phyloP scores from a whole-genome alignment of 257 asterid genomes.

The Solanum megistacrolobum region DNA sequence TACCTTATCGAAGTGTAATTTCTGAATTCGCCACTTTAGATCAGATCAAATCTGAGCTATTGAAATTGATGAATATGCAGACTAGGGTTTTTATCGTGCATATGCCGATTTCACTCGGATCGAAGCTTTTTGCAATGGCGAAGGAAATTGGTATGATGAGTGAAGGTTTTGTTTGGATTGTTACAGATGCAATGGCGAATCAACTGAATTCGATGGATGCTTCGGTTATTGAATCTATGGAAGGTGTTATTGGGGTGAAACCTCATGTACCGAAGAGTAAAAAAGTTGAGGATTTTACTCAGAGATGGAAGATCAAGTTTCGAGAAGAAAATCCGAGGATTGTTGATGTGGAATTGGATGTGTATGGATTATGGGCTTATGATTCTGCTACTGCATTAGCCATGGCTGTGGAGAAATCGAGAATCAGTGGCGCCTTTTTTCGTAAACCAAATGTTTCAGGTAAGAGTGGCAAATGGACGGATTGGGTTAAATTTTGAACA shows the following conservation, averaged over 20 bases:
- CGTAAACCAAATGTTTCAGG: constrained; percentile 8
- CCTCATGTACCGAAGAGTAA: constrained; percentile 20
- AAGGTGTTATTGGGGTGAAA: constrained; percentile 44
- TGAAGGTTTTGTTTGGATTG: constrained; percentile 40
- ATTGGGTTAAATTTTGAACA: neutral
- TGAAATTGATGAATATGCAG: constrained; percentile 39
- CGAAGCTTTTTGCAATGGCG: constrained; percentile 22
- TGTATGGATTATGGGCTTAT: constrained; percentile 42
- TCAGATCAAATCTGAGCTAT: constrained; percentile 27
- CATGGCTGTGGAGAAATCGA: constrained; percentile 33
- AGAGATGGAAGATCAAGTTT: constrained; percentile 20
- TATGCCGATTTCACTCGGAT: constrained; percentile 18
- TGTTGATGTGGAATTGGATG: constrained; percentile 2
- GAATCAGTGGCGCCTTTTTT: neutral
- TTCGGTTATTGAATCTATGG: constrained; percentile 29
- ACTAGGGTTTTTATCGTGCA: constrained; percentile 47
- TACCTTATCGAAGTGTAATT: constrained; percentile 38
- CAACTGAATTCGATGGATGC: constrained; percentile 12
- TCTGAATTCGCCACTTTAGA: constrained; percentile 27
- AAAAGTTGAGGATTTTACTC: constrained; percentile 16
- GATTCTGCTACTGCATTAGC: constrained; percentile 43
- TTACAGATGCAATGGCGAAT: constrained; percentile 30
- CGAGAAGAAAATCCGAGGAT: constrained; percentile 1
- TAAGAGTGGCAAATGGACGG: neutral
- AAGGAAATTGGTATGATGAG: constrained; percentile 36